phyloP scores from a whole-genome alignment of 257 asterid genomes.

The Linderniella brevidens region DNA sequence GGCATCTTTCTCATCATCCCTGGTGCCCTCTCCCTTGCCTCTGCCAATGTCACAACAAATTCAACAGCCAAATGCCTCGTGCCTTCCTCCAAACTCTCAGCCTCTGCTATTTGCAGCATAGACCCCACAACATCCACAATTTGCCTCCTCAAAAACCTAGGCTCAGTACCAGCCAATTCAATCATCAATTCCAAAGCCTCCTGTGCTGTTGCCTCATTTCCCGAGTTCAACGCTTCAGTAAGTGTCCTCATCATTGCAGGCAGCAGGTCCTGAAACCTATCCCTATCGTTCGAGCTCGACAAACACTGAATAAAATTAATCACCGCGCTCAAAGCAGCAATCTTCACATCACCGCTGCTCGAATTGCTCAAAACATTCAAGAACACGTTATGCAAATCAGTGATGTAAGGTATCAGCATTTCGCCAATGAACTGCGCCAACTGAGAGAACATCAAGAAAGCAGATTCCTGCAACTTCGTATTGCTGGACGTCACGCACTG shows the following conservation, averaged over 20 bases:
- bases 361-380: slow-evolving; percentile 46
- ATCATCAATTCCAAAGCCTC: slow-evolving; percentile 86
- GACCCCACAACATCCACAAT: slow-evolving; percentile 84
- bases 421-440: slow-evolving; percentile 75
- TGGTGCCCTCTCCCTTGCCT: slow-evolving; percentile 94
- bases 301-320: slow-evolving; percentile 83
- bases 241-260: slow-evolving; percentile 94
- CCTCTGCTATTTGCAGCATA: slow-evolving; percentile 92
- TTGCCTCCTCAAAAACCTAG: slow-evolving; percentile 82
- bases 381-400: slow-evolving; percentile 74
- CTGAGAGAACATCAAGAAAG: slow-evolving; percentile 66
- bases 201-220: slow-evolving; percentile 92
- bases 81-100: slow-evolving; percentile 81
- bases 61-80: slow-evolving; percentile 89
- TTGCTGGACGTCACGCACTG: slow-evolving; percentile 68
- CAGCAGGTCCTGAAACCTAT: slow-evolving; percentile 87
- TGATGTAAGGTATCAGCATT: slow-evolving; percentile 41
- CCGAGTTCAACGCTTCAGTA: slow-evolving; percentile 74
- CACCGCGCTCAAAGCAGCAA: slow-evolving; percentile 90
- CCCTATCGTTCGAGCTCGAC: slow-evolving; percentile 54
- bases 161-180: slow-evolving; percentile 90
- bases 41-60: slow-evolving; percentile 85
- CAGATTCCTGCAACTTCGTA: slow-evolving; percentile 61
- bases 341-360: slow-evolving; percentile 46
- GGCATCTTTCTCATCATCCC: slow-evolving; percentile 99